phyloP scores from a whole-genome alignment of 192 early-diverging fungal genomes.

The Linnemannia elongata region DNA sequence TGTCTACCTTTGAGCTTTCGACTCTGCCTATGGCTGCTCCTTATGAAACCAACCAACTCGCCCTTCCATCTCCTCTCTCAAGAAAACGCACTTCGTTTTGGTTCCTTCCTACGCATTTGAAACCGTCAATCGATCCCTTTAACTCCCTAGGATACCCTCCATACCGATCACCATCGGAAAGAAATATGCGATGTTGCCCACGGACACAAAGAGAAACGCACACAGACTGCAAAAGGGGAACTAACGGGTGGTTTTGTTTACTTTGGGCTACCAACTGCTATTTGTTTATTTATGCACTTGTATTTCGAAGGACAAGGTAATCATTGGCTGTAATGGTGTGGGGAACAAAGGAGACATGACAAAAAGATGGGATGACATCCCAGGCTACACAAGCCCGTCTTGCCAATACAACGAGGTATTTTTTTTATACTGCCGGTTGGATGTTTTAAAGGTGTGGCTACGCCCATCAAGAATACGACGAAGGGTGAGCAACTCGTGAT shows the following conservation, averaged over 20 bases:
- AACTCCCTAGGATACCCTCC: neutral
- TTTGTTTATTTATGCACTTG: neutral
- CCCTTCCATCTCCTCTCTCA: neutral
- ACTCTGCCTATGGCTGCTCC: neutral
- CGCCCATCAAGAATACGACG: neutral
- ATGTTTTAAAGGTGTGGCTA: neutral
- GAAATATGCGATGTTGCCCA: slow-evolving; percentile 11
- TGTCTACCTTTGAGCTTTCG: neutral
- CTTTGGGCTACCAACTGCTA: neutral
- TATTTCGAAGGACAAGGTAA: neutral
- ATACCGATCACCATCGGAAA: neutral
- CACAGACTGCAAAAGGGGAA: neutral
- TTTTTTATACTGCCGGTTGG: neutral
- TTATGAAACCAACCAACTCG: neutral
- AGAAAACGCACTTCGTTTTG: neutral
- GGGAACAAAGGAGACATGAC: neutral
- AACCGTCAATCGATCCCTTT: too few relatives aligned
- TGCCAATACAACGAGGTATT: neutral
- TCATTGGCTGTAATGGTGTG: slow-evolving; percentile 22
- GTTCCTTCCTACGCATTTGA: neutral
- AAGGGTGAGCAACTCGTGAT: neutral
- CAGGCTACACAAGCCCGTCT: neutral
- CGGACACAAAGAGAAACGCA: slow-evolving; percentile 17
- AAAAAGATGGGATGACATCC: neutral
- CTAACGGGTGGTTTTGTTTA: neutral